Base-by-base conservation (phyloP, 2,329 filamentous ascomycete genomes). In the Aspergillus ochraceoroseus region DNA sequence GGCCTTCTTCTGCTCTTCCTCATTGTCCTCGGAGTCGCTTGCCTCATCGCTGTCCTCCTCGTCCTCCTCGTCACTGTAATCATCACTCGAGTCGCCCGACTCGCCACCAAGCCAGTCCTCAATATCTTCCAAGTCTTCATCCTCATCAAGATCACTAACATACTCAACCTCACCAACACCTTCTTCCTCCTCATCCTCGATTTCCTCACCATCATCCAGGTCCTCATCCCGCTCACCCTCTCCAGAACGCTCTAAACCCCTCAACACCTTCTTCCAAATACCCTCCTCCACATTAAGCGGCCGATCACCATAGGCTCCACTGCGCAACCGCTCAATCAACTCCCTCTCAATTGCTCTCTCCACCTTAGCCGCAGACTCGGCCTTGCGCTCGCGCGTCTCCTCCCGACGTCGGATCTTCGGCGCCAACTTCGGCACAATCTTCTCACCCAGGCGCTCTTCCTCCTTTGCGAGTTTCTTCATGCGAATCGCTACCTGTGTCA, bases 241-340 rank as follows among this genome's bases (percentile, higher is more conserved):
- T 44, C 90, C 89, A 55, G 84, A 83, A 54, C 85, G 78, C 75
- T 98, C 92, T 66, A 98, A 75, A 3, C 87, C 87, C 47, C 82
- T 81, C 54, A 98, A 79, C 5, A 98, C 92, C 76, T 89, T 94
- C 77, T 94, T 94, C 92, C 92, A 98, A 47, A 98, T 87, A 9
- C 79, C 76, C 64, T 95, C 88, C 65, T 94, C 92, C 36, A 95
- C 89, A 62, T 98, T 98, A 51, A 98, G 74, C 28, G 92, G 92
- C 62, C 87, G 80, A 56, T 96, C 89, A 39, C 92, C 92, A 66
- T 98, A 96, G 2, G 89, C 89, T 31, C 92, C 92, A 59, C 87
- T 89, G 51, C 89, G 77, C 65, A 98, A 70, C 54, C 92, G 76
- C 68, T 96, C 87, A 54, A 98, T 84, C 52, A 98, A 74, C 68